A percentile compares a stretch with the other conserved stretches of the same genome.
These are phyloP conservation scores for Tetradesmus obliquus DNA, from an alignment of 139 green algal species.

Conservation along the genomic window DNA sequence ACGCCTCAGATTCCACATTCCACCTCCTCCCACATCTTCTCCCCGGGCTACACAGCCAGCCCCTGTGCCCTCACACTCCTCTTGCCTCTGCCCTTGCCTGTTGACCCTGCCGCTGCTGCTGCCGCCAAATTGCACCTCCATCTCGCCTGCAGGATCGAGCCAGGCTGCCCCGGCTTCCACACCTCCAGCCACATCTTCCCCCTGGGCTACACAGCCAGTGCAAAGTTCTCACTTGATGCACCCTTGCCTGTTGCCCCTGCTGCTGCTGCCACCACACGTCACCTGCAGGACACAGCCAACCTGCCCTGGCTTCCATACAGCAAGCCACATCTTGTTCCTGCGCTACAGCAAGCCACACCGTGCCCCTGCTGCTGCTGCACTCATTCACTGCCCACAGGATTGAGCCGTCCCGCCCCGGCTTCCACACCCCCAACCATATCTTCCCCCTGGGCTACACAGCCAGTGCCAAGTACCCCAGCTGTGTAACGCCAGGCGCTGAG, in stretches of 20 bases:
- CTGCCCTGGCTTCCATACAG: no score
- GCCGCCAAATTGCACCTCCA: background rate
- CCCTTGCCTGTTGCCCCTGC: no score
- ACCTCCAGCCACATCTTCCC: conserved; percentile 11
- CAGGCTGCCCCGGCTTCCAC: background rate
- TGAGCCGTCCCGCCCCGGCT: background rate
- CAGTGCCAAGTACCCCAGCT: background rate
- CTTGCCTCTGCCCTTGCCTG: background rate
- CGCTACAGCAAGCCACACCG: no score
- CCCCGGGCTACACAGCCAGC: no score
- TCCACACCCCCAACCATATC: conserved; percentile 10
- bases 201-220: background rate
- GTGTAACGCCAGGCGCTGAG: background rate
- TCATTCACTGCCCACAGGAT: background rate
- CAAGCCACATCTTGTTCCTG: no score
- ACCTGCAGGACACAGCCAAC: no score
- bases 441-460: background rate
- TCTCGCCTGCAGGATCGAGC: background rate
- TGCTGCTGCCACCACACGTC: no score
- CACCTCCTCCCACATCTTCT: no score
- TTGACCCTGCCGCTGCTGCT: background rate
- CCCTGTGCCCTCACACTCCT: no score
- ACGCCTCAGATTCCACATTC: no score
- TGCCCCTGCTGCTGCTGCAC: no score
- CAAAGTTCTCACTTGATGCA: background rate